A percentile compares a stretch with the other conserved stretches of the same genome.
phyloP scores from a whole-genome alignment of 352 stramenopile species.

The Globisporangium recalcitrans region DNA sequence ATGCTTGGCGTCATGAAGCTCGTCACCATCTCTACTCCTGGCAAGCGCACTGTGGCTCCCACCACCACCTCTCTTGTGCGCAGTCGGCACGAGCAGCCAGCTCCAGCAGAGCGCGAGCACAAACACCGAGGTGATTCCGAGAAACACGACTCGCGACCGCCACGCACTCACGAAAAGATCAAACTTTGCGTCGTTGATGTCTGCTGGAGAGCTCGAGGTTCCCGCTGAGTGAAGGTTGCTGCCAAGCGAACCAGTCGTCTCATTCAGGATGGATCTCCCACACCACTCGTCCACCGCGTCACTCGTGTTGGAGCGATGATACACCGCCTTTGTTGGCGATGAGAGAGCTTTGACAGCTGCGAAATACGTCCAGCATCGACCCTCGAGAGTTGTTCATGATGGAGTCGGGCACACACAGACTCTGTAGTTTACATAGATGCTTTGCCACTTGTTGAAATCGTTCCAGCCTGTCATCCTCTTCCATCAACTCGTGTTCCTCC shows the following conservation, averaged over 20 bases:
- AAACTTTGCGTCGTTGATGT: constrained; percentile 4
- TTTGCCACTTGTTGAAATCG: neutral
- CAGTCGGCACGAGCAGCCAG: neutral
- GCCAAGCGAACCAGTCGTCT: neutral
- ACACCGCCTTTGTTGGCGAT: constrained; percentile 1
- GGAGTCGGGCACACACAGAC: neutral
- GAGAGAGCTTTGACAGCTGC: constrained; percentile 3
- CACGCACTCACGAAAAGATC: constrained; percentile 3
- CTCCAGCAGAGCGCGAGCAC: neutral
- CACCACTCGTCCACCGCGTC: constrained; percentile 8
- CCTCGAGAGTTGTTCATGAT: neutral
- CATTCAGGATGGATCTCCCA: neutral
- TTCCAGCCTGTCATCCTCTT: neutral
- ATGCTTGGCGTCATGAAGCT: neutral
- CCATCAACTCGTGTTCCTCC: neutral
- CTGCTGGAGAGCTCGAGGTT: neutral
- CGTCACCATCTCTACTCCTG: neutral
- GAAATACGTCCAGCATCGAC: neutral
- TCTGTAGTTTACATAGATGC: neutral
- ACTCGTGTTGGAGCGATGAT: neutral
- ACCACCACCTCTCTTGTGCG: neutral
- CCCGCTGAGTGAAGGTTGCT: neutral
- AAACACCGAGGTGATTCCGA: neutral
- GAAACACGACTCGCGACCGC: neutral
- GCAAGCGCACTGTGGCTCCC: neutral